Conservation (phyloP, 1,284 basidiomycete species). For the Phellopilus nigrolimitatus region DNA sequence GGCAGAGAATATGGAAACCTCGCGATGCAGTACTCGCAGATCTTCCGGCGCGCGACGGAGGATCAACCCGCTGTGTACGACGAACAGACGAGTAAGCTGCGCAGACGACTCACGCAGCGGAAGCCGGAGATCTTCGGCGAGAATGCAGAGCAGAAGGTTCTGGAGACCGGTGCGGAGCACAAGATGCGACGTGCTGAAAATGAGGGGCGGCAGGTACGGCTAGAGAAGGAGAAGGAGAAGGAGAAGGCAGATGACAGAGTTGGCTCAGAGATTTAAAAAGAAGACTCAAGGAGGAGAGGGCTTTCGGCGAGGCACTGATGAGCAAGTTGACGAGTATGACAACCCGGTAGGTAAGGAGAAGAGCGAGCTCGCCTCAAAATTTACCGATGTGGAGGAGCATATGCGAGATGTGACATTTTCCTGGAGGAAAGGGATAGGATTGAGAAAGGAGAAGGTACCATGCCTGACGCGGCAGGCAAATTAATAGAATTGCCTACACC, state of each 20-base stretch:
- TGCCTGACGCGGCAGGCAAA: conserved; percentile 69
- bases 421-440: conserved; percentile 75
- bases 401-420: conserved; percentile 83
- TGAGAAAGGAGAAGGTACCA: conserved; percentile 57
- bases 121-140: conserved; percentile 49
- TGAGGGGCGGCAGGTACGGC: conserved; percentile 38
- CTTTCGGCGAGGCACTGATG: conserved; percentile 73
- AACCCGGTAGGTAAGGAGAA: conserved; percentile 53
- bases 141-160: conserved; percentile 47
- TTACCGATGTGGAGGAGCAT: conserved; percentile 75
- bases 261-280: conserved; percentile 64
- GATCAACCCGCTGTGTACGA: conserved; percentile 91
- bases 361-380: conserved; percentile 41
- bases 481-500: conserved; percentile 49
- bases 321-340: conserved; percentile 62
- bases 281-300: conserved; percentile 74
- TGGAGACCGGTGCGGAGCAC: conserved; percentile 38
- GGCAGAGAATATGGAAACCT: conserved; percentile 91
- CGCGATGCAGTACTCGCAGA: conserved; percentile 93
- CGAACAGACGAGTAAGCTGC: conserved; percentile 58
- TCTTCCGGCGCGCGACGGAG: conserved; percentile 90
- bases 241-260: conserved; percentile 55
- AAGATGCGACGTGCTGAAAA: conserved; percentile 39
- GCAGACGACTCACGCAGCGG: conserved; percentile 47
- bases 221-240: conserved; percentile 53